Conservation (phyloP, 768 basidiomycete genomes). For the Trametes maxima region DNA sequence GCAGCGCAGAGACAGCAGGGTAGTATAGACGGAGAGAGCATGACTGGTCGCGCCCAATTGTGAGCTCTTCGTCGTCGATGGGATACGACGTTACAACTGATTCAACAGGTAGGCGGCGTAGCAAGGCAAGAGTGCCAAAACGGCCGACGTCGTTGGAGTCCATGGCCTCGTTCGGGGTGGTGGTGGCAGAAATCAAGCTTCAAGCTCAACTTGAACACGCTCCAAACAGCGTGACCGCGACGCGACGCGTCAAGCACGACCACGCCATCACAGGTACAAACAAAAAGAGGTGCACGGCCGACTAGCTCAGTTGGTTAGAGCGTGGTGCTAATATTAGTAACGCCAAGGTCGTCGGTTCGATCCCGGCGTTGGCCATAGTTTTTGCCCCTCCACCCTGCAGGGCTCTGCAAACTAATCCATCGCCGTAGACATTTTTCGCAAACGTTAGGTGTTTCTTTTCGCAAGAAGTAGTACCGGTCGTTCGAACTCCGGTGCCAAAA, state of each 20-base stretch:
- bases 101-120: conserved; percentile 53
- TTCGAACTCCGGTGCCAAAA: no score
- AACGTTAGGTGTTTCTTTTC: no score
- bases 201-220: conserved; percentile 4
- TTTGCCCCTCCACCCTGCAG: no score
- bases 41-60: conserved; percentile 64
- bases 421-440: no score
- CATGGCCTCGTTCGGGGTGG: conserved; percentile 25
- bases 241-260: neutral
- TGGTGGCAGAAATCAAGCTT: neutral
- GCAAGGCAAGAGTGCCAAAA: conserved; percentile 64
- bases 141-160: conserved; percentile 59
- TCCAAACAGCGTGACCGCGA: conserved; percentile 9
- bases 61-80: conserved; percentile 66
- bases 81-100: conserved; percentile 66
- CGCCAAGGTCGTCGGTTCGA: conserved; percentile 27
- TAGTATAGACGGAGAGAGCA: conserved; percentile 77
- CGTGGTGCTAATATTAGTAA: conserved; percentile 72
- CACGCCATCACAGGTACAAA: neutral
- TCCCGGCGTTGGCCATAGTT: conserved; percentile 24
- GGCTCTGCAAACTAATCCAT: no score
- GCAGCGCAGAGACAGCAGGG: conserved; percentile 57
- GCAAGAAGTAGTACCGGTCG: no score
- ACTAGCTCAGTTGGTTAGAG: conserved; percentile 95
- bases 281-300: no score